Percentiles rank a stretch among this genome's conserved stretches.
phyloP scores from a whole-genome alignment of 2,329 filamentous ascomycete species.

The Raffaelea arxii region DNA sequence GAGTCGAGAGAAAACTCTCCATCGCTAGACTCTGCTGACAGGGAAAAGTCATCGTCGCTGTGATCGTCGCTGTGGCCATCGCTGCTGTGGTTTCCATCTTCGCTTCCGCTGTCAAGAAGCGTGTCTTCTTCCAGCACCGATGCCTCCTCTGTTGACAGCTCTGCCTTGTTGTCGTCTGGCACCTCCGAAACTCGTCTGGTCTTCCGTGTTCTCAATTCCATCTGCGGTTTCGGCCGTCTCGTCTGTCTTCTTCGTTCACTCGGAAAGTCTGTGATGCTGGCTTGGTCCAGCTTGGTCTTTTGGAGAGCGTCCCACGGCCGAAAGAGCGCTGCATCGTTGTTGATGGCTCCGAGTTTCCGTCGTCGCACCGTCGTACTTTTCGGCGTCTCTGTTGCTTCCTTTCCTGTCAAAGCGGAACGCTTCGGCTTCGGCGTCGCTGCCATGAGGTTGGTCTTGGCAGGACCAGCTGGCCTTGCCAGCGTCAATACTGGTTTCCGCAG shows the following conservation, averaged over 20 bases:
- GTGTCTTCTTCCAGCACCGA: constrained; percentile 8
- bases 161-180: constrained; percentile 5
- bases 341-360: constrained; percentile 6
- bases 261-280: neutral
- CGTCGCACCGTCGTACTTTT: constrained; percentile 4
- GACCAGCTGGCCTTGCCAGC: neutral
- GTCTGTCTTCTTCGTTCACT: too few relatives aligned
- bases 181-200: constrained; percentile 5
- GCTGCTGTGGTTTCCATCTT: neutral
- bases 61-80: neutral
- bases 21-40: constrained; percentile 7
- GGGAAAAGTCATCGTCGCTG: constrained; percentile 3
- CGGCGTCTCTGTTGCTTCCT: neutral
- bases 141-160: constrained; percentile 10
- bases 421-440: neutral
- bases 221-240: neutral
- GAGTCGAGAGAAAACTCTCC: constrained; percentile 2
- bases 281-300: neutral
- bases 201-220: constrained; percentile 7
- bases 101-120: neutral
- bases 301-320: constrained; percentile 1
- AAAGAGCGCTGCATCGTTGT: constrained; percentile 5
- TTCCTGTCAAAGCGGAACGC: neutral
- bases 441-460: too few relatives aligned
- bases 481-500: neutral